These are phyloP conservation scores for Perkinsela sp. DNA, from an alignment of 208 protist genomes.

Conservation along the genomic window DNA sequence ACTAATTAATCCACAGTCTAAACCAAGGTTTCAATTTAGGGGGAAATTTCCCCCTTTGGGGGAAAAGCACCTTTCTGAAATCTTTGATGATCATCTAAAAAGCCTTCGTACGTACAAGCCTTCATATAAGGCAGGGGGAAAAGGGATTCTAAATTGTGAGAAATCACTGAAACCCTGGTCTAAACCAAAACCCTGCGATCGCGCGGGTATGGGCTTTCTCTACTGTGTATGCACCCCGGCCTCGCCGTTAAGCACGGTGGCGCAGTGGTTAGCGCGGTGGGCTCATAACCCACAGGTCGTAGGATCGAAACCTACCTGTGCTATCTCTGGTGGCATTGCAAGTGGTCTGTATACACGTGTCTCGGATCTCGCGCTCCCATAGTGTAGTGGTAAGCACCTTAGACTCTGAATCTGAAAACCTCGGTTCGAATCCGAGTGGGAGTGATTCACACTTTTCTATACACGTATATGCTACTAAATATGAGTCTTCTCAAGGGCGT, in stretches of 20 bases:
- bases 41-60: too few species aligned
- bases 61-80: too few species aligned
- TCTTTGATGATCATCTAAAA: too few species aligned
- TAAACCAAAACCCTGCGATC: too few species aligned
- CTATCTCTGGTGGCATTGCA: not conserved
- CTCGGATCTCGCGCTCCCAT: not conserved
- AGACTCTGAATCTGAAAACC: slow-evolving; percentile 1
- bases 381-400: slow-evolving; percentile 1
- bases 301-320: slow-evolving; percentile 3
- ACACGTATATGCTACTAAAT: not conserved
- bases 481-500: not conserved
- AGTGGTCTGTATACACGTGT: not conserved
- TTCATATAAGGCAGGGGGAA: too few species aligned
- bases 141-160: too few species aligned
- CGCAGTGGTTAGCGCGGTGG: slow-evolving; percentile 4
- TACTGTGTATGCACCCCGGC: too few species aligned
- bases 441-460: not conserved
- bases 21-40: too few species aligned
- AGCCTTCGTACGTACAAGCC: too few species aligned
- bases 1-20: too few species aligned
- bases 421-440: slow-evolving; percentile 1
- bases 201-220: too few species aligned
- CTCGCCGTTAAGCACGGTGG: slow-evolving; percentile 1
- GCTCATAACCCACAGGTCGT: slow-evolving; percentile 4
- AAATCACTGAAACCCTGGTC: too few species aligned